A percentile compares a stretch with the other conserved stretches of the same genome.
phyloP scores from a whole-genome alignment of 2,329 filamentous ascomycete species.

The Aaosphaeria arxii region DNA sequence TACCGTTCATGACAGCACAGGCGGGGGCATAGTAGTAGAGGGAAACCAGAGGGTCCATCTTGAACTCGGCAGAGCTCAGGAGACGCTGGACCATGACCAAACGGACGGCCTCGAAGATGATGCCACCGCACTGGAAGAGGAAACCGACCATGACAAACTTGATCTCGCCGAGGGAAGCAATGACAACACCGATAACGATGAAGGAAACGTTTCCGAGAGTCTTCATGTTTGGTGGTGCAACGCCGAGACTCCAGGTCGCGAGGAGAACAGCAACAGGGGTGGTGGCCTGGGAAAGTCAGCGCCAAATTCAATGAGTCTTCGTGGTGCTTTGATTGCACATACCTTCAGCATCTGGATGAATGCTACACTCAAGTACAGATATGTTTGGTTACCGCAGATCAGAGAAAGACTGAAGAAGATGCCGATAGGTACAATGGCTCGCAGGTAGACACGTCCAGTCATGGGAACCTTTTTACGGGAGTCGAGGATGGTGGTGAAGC shows the following conservation, averaged over 20 bases:
- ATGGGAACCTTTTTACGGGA: constrained; percentile 96
- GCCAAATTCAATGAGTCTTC: constrained; percentile 1
- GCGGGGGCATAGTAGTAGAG: constrained; percentile 88
- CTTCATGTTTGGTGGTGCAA: constrained; percentile 79
- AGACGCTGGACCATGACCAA: constrained; percentile 82
- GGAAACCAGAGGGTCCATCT: constrained; percentile 87
- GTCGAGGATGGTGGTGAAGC: constrained; percentile 85
- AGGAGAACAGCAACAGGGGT: constrained; percentile 91
- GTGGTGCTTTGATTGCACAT: constrained; percentile 8
- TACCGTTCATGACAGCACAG: constrained; percentile 77
- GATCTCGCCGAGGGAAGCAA: constrained; percentile 94
- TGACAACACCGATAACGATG: constrained; percentile 91
- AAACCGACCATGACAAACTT: constrained; percentile 82
- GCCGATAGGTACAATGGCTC: constrained; percentile 91
- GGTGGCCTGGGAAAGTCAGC: constrained; percentile 62
- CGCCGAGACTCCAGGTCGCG: constrained; percentile 82
- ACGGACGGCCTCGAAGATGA: constrained; percentile 78
- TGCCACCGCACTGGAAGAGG: constrained; percentile 73
- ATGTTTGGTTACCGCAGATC: constrained; percentile 95
- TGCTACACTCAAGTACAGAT: constrained; percentile 90
- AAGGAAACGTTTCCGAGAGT: constrained; percentile 89
- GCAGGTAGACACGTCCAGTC: constrained; percentile 89
- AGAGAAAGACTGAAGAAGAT: constrained; percentile 93
- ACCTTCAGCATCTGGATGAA: constrained; percentile 99
- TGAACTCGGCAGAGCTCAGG: constrained; percentile 78